These are phyloP conservation scores for Sechiopsis laciniata DNA, from an alignment of 306 rosid species.

Conservation along the genomic window DNA sequence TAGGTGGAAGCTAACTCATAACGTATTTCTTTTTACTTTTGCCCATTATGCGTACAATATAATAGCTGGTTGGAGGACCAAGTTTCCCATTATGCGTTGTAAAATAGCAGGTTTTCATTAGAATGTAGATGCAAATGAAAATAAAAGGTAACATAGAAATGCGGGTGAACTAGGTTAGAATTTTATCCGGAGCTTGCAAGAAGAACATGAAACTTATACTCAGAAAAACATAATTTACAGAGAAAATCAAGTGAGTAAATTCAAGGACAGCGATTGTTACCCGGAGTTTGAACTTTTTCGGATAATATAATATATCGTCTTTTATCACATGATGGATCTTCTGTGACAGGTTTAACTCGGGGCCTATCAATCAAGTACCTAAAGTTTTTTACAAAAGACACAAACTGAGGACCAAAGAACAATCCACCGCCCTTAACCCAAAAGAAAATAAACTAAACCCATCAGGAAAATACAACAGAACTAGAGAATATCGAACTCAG, in stretches of 20 bases:
- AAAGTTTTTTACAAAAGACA: background rate
- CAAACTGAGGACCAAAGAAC: conserved; percentile 1
- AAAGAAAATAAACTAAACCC: background rate
- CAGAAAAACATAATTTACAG: background rate
- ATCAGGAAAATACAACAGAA: background rate
- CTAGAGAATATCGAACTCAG: background rate
- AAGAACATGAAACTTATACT: too few species aligned
- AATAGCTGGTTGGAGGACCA: too few species aligned
- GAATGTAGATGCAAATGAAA: too few species aligned
- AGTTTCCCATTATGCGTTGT: too few species aligned
- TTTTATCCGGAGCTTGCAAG: background rate
- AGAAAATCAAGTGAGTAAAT: background rate
- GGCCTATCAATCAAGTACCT: conserved; percentile 84
- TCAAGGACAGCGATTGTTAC: conserved; percentile 28
- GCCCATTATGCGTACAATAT: too few species aligned
- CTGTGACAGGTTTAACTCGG: conserved; percentile 75
- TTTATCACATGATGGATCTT: conserved; percentile 59
- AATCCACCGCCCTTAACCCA: background rate
- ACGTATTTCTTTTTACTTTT: too few species aligned
- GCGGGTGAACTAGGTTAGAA: too few species aligned
- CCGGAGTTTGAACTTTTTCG: conserved; percentile 52
- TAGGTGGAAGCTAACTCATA: too few species aligned
- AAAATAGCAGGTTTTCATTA: too few species aligned
- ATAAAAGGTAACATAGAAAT: too few species aligned
- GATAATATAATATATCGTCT: conserved; percentile 74